Conservation (phyloP, 2,329 filamentous ascomycete species). For the Alternaria rosae region DNA sequence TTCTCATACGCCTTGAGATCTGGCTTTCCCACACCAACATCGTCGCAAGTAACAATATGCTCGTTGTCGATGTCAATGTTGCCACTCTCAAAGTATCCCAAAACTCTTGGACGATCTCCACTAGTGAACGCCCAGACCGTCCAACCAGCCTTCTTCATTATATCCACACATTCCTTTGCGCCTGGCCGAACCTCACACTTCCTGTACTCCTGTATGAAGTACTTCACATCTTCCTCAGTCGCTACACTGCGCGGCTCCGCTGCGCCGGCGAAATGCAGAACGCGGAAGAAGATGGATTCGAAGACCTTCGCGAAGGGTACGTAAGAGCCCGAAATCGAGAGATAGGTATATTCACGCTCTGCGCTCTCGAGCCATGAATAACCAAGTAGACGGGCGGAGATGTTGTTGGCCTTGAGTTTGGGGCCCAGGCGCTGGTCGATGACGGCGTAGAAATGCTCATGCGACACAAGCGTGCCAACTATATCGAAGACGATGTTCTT, state of each 20-base stretch:
- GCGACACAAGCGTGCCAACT: slow-evolving; percentile 61
- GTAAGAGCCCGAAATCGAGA: slow-evolving; percentile 56
- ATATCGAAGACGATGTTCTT: slow-evolving; percentile 47
- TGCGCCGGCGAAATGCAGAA: slow-evolving; percentile 55
- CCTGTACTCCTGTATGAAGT: slow-evolving; percentile 51
- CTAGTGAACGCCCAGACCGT: slow-evolving; percentile 64
- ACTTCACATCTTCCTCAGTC: slow-evolving; percentile 53
- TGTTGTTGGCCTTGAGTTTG: slow-evolving; percentile 48
- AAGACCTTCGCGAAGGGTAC: slow-evolving; percentile 55
- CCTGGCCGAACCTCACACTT: slow-evolving; percentile 47
- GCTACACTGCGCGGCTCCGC: slow-evolving; percentile 53
- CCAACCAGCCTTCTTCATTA: slow-evolving; percentile 57
- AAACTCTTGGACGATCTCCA: slow-evolving; percentile 59
- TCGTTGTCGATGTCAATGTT: slow-evolving; percentile 60
- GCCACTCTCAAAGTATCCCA: slow-evolving; percentile 60
- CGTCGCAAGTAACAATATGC: slow-evolving; percentile 62
- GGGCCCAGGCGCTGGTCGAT: slow-evolving; percentile 55
- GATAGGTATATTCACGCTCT: slow-evolving; percentile 61
- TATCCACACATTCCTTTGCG: slow-evolving; percentile 52
- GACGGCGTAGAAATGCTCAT: slow-evolving; percentile 53
- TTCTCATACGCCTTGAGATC: slow-evolving; percentile 57
- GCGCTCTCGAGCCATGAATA: slow-evolving; percentile 58
- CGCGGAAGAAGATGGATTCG: slow-evolving; percentile 58
- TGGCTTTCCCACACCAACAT: slow-evolving; percentile 59
- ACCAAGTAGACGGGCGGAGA: slow-evolving; percentile 55